Evolutionary conservation across 441 rosid species (phyloP), one percentile per base, ranked within the genome.

Genomic region (Viola pubescens): DNA sequence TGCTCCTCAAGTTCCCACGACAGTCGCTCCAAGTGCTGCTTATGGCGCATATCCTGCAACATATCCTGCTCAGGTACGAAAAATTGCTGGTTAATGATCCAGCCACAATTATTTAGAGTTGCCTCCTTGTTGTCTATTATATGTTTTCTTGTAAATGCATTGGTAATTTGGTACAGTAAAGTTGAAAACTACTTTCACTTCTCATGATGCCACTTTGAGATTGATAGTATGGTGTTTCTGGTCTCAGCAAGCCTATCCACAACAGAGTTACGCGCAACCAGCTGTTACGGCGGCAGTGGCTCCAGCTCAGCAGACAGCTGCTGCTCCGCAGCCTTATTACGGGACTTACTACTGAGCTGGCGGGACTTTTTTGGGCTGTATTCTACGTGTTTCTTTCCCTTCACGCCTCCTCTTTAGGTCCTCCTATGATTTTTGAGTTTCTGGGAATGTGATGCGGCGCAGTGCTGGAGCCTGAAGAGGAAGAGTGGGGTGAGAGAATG

Each of bases 11-110:
- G 82, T 65, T 46, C 80, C 91, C 14, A 48, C 92, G 6, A 70
- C 97, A 0, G 87, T 66, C 54, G 85, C 94, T 57, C 99, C 78
- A 65, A 70, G 73, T 54, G 78, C 87, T 59, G 74, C 88, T 4
- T 91, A 94, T 75, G 89, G 84, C 46, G 82, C 90, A 65, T 94
- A 91, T 79, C 94, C 96, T 62, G 60, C 83, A 7, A 72, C 84
- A 4, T 88, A 88, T 79, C 83, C 97, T 62, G 80, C 69, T 54
- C 99, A 91, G 97, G 99, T 90, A 46, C n/a, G 4, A 9, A 4
- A 6, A 46, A 12, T 46, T 9, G 10, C 49, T 8, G 49, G 9
- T 46, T 12, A 46, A 10, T 46, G 11, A 26, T 26, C 34, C 34
- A 26, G 34, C 34, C 34, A 2, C 34, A 26, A 26, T 26, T 26